phyloP scores from a whole-genome alignment of 176 grass and related monocot species.

The Aegilops speltoides region DNA sequence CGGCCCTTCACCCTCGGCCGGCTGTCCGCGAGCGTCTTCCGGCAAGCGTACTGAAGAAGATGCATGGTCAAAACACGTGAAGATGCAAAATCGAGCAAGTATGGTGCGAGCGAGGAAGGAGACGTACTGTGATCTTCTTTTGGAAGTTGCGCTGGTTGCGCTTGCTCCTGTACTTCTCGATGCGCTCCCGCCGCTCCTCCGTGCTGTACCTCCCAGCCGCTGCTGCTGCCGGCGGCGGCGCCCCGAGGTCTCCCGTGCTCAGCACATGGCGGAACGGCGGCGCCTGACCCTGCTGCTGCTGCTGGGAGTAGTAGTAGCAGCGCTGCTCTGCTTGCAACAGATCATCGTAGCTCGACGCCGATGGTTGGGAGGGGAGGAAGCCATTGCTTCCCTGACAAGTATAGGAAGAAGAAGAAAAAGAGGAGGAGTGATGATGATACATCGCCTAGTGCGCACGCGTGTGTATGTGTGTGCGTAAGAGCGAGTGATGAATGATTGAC shows the following conservation, averaged over 20 bases:
- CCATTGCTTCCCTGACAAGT: neutral
- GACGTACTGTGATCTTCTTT: conserved; percentile 84
- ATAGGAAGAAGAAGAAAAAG: neutral
- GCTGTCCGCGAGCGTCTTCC: conserved; percentile 89
- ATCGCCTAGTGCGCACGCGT: neutral
- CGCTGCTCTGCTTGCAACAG: neutral
- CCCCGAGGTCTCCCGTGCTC: conserved; percentile 11
- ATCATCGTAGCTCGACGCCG: neutral
- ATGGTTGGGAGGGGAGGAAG: neutral
- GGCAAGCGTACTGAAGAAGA: conserved; percentile 67
- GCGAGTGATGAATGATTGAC: neutral
- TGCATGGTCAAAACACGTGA: too few species aligned
- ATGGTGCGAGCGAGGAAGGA: too few species aligned
- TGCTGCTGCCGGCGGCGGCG: neutral
- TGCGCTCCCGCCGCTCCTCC: conserved; percentile 81
- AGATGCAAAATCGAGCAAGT: too few species aligned
- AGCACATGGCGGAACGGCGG: neutral
- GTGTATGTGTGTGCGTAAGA: neutral
- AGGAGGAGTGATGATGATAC: neutral
- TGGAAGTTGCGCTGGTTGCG: conserved; percentile 91
- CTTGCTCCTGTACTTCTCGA: conserved; percentile 83
- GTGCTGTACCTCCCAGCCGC: conserved; percentile 40
- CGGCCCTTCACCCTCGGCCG: conserved; percentile 78
- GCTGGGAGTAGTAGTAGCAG: neutral
- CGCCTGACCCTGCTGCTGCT: neutral